Percentiles rank a stretch among this genome's conserved stretches.
Evolutionary conservation across 306 rosid genomes (phyloP).

Genomic region (Betula pendula): DNA sequence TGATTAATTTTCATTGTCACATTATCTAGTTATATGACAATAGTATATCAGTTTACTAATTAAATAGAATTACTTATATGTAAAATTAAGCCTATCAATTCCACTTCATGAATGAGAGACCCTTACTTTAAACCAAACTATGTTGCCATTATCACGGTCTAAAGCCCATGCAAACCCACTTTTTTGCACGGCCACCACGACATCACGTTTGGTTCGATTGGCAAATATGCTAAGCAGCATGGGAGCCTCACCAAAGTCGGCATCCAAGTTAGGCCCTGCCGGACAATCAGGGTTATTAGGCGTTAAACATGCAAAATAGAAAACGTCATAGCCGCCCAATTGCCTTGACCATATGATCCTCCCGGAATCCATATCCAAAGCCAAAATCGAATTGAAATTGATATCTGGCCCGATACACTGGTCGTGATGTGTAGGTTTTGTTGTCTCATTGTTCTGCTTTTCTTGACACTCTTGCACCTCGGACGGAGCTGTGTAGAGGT

Average conservation of each 20-base stretch:
- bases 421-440: conserved; percentile 32
- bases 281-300: conserved; percentile 53
- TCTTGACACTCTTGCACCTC: conserved; percentile 39
- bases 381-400: conserved; percentile 41
- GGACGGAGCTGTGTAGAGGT: conserved; percentile 43
- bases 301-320: conserved; percentile 33
- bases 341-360: conserved; percentile 35
- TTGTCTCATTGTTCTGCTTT: conserved; percentile 33
- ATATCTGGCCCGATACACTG: conserved; percentile 44
- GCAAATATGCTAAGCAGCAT: conserved; percentile 34
- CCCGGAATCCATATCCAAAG: conserved; percentile 33
- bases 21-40: no score
- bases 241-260: conserved; percentile 47
- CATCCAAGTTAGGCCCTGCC: conserved; percentile 40
- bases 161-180: conserved; percentile 48
- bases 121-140: conserved; percentile 39
- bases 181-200: conserved; percentile 46
- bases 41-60: no score
- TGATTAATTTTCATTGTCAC: no score
- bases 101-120: neutral
- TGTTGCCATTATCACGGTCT: conserved; percentile 36
- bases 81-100: neutral
- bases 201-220: conserved; percentile 14
- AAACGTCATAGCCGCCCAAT: conserved; percentile 38
- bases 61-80: no score